Evolutionary conservation across 2,329 filamentous ascomycete species (phyloP), one percentile per base, ranked within the genome.

Genomic region (Annulohypoxylon truncatum): DNA sequence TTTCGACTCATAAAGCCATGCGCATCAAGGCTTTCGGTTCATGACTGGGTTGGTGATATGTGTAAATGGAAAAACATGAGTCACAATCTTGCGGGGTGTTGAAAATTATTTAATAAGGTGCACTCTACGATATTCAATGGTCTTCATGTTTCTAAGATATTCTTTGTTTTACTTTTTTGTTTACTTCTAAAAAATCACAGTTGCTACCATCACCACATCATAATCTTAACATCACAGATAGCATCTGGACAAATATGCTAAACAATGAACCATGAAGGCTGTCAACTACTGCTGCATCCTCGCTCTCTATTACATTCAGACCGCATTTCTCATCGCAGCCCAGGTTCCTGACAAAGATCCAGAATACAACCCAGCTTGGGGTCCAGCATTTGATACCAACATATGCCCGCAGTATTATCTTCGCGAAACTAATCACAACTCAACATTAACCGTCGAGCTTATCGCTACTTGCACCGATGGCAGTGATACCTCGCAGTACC

Each of bases 381-480:
- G 38, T 9, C 13, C 24, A 20, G 26, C 8, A 28, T 60, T 61
- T 18, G 20, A 22, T 26, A 15, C 35, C 3, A n/a, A 29, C 7
- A 12, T 48, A 54, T 61, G 58, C 8, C 58, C 58, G 1, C 46
- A 44, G 55, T 60, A 42, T 35, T 38, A 60, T n/a, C 42, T 58
- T 18, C 15, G 28, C 4, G 29, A 38, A 28, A 35, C 15, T 10
- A 38, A 26, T 6, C 13, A 31, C 28, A 40, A 4, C 9, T 22
- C 15, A 13, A 51, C 10, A 4, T 8, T 9, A 4, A 8, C n/a
- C 10, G 18, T 54, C 10, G 40, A 54, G 15, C 40, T 61, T n/a
- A 13, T 47, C 2, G 52, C 63, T 33, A 61, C 33, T 0, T 52
- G 63, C 31, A 40, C 22, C 13, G 10, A 40, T 20, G 26, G 33